phyloP scores from a whole-genome alignment of 306 rosid species.

The Lagenaria siceraria region DNA sequence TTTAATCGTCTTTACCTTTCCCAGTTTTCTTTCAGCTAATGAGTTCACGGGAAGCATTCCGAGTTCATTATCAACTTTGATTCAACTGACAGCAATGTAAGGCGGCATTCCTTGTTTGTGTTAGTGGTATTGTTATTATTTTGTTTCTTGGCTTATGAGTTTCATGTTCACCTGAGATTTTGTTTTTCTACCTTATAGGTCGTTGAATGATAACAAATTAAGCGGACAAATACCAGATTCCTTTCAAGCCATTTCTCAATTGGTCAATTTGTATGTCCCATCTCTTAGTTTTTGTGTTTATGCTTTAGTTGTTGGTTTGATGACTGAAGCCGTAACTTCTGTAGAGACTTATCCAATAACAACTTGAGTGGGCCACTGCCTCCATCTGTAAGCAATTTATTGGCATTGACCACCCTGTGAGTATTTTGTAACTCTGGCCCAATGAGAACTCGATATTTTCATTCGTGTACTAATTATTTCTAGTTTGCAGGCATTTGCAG shows the following conservation, averaged over 20 bases:
- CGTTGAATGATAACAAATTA: slow-evolving; percentile 57
- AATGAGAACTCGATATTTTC: neutral
- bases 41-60: slow-evolving; percentile 77
- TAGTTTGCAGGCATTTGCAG: slow-evolving; percentile 61
- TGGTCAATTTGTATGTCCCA: slow-evolving; percentile 73
- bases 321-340: slow-evolving; percentile 14
- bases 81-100: slow-evolving; percentile 52
- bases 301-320: slow-evolving; percentile 2
- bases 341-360: slow-evolving; percentile 80
- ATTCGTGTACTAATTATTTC: neutral
- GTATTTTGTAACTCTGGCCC: slow-evolving; percentile 20
- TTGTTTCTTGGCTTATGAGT: neutral
- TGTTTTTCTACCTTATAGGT: slow-evolving; percentile 45
- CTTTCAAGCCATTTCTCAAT: slow-evolving; percentile 33
- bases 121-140: neutral
- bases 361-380: slow-evolving; percentile 79
- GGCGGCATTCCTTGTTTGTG: slow-evolving; percentile 3
- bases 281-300: neutral
- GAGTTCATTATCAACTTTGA: slow-evolving; percentile 44
- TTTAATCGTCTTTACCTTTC: slow-evolving; percentile 27
- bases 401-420: slow-evolving; percentile 68
- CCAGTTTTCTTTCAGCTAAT: slow-evolving; percentile 89
- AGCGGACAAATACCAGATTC: slow-evolving; percentile 78
- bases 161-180: slow-evolving; percentile 9
- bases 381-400: slow-evolving; percentile 42